Percentiles rank a stretch among this genome's conserved stretches.
Conservation (phyloP, 768 basidiomycete species). For the Cyathus striatus region DNA sequence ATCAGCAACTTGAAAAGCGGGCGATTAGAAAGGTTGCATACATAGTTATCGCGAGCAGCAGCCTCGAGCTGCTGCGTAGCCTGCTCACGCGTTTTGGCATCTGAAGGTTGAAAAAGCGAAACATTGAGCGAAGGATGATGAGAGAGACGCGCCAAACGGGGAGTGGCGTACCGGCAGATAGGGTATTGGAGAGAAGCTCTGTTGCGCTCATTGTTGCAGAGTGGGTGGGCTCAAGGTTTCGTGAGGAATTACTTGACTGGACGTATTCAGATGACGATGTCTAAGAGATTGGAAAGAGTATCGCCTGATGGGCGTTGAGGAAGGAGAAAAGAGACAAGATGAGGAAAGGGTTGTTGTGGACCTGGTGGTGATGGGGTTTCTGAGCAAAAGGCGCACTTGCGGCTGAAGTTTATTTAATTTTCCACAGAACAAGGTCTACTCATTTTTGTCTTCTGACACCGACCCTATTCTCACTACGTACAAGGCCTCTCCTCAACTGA, state of each 20-base stretch:
- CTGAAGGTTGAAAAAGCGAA: conserved; percentile 34
- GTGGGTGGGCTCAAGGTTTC: conserved; percentile 10
- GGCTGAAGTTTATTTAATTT: conserved; percentile 18
- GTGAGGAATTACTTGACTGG: conserved; percentile 6
- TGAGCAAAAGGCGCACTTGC: conserved; percentile 3
- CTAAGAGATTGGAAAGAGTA: conserved; percentile 3
- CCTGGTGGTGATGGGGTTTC: conserved; percentile 8
- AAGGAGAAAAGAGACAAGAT: conserved; percentile 8
- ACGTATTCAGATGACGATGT: conserved; percentile 6
- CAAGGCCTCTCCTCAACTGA: too few species aligned
- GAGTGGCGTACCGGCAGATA: conserved; percentile 72
- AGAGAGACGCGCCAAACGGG: conserved; percentile 22
- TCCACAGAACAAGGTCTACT: conserved; percentile 14
- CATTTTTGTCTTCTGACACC: conserved; percentile 3
- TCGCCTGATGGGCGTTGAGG: conserved; percentile 2
- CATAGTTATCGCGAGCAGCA: conserved; percentile 86
- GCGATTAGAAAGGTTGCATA: conserved; percentile 35
- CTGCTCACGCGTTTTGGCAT: conserved; percentile 85
- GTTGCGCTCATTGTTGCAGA: conserved; percentile 89
- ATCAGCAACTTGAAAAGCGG: conserved; percentile 7
- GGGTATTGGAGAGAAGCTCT: conserved; percentile 87
- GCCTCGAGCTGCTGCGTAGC: conserved; percentile 87
- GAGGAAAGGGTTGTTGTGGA: conserved; percentile 11
- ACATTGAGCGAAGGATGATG: conserved; percentile 15
- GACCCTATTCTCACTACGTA: conserved; percentile 8